Conservation (phyloP, 495 filamentous ascomycete genomes). For the Acidomyces sp. region DNA sequence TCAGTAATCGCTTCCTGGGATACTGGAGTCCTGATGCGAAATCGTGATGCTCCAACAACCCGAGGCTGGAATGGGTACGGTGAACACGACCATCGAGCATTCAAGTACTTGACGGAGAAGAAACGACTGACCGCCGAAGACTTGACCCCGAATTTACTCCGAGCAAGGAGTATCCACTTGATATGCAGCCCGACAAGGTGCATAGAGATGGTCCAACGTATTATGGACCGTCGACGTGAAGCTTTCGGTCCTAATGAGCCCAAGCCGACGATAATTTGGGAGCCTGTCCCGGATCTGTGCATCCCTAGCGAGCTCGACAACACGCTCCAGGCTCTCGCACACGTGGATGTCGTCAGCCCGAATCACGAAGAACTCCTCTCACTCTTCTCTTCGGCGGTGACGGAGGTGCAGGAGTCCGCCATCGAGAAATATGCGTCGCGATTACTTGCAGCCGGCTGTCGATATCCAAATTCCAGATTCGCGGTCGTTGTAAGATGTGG, state of each 20-base stretch:
- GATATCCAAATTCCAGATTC: constrained; percentile 35
- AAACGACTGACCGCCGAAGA: constrained; percentile 53
- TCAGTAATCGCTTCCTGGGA: constrained; percentile 54
- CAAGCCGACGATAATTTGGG: constrained; percentile 76
- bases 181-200: constrained; percentile 74
- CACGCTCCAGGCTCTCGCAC: constrained; percentile 53
- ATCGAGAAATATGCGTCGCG: constrained; percentile 44
- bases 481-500: constrained; percentile 43
- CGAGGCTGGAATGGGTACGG: constrained; percentile 85
- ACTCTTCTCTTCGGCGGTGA: constrained; percentile 44
- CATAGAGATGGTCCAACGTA: constrained; percentile 51
- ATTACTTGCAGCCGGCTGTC: constrained; percentile 43
- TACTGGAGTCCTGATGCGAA: constrained; percentile 55
- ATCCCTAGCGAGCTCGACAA: constrained; percentile 58
- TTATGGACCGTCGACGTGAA: constrained; percentile 35
- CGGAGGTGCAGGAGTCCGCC: constrained; percentile 23
- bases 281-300: constrained; percentile 84
- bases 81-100: constrained; percentile 43
- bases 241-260: background rate
- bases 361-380: constrained; percentile 75
- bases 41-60: constrained; percentile 60
- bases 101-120: constrained; percentile 81
- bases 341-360: constrained; percentile 75
- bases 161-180: constrained; percentile 69
- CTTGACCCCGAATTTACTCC: constrained; percentile 45